phyloP scores from a whole-genome alignment of 257 asterid species.

The Osmanthus fragrans region DNA sequence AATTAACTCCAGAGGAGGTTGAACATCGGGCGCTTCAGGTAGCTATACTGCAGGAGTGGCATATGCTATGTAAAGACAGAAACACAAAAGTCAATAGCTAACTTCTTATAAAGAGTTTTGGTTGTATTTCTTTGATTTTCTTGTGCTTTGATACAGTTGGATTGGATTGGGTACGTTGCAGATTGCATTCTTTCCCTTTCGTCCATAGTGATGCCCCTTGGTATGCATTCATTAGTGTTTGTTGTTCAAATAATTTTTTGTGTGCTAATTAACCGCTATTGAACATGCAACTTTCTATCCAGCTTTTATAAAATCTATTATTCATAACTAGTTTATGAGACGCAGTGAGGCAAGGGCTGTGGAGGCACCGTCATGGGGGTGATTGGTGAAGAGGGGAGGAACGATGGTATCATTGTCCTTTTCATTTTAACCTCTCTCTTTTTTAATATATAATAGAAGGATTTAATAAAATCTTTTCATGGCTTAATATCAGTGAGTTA shows the following conservation, averaged over 20 bases:
- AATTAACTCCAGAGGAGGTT: constrained; percentile 73
- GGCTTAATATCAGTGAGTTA: no score
- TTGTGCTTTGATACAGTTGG: background rate
- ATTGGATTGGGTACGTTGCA: background rate
- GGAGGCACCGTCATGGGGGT: no score
- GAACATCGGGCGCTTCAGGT: constrained; percentile 89
- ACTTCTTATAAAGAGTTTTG: background rate
- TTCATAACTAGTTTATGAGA: no score
- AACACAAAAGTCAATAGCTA: constrained; percentile 47
- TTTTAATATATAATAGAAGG: no score
- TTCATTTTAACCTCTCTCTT: no score
- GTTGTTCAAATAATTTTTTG: background rate
- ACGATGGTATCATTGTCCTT: no score
- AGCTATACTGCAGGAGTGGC: constrained; percentile 87
- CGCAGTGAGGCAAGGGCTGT: no score
- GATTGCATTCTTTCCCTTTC: background rate
- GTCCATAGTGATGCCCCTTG: background rate
- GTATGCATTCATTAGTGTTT: background rate
- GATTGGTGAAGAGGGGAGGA: no score
- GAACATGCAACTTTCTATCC: background rate
- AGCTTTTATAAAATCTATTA: background rate
- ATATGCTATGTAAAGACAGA: constrained; percentile 72
- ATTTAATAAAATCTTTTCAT: no score
- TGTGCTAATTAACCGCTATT: background rate
- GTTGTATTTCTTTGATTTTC: background rate